Percentiles rank a stretch among this genome's conserved stretches.
Evolutionary conservation across 2,329 filamentous ascomycete genomes (phyloP).

Genomic region (Beauveria australis): DNA sequence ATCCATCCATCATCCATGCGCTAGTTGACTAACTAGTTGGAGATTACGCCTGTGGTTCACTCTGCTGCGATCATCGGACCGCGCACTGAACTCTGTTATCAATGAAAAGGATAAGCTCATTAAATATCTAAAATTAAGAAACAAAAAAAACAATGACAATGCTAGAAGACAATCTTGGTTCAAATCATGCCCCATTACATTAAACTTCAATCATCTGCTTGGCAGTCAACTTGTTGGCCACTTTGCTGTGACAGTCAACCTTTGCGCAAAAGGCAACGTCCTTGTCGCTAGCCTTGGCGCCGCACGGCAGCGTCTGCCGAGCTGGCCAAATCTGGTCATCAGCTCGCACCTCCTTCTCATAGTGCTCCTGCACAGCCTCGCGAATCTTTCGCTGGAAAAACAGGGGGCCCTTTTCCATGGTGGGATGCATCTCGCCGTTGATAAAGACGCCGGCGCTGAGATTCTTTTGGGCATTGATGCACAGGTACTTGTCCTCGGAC

Average conservation of each 20-base stretch:
- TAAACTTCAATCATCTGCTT: constrained; percentile 19
- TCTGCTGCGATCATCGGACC: not conserved
- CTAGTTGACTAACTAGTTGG: not conserved
- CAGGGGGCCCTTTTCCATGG: constrained; percentile 49
- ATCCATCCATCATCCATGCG: not conserved
- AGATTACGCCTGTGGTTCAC: not conserved
- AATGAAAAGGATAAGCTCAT: not conserved
- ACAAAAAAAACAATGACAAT: too few relatives aligned
- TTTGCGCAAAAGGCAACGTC: constrained; percentile 27
- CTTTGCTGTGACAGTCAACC: constrained; percentile 25
- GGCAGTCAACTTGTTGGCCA: not conserved
- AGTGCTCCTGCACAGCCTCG: constrained; percentile 38
- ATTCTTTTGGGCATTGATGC: constrained; percentile 50
- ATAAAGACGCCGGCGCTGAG: constrained; percentile 53
- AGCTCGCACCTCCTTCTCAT: constrained; percentile 34
- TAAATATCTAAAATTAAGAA: not conserved
- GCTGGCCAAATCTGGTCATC: constrained; percentile 46
- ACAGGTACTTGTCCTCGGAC: constrained; percentile 57
- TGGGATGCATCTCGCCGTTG: constrained; percentile 55
- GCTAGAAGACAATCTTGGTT: not conserved
- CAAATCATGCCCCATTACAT: not conserved
- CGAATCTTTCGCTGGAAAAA: constrained; percentile 47
- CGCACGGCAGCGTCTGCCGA: constrained; percentile 25
- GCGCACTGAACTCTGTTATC: not conserved
- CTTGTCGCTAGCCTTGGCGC: constrained; percentile 18